A percentile compares a stretch with the other conserved stretches of the same genome.
These are phyloP conservation scores for Diutina ranongensis DNA, from an alignment of 1,139 yeast genomes.

Conservation along the genomic window DNA sequence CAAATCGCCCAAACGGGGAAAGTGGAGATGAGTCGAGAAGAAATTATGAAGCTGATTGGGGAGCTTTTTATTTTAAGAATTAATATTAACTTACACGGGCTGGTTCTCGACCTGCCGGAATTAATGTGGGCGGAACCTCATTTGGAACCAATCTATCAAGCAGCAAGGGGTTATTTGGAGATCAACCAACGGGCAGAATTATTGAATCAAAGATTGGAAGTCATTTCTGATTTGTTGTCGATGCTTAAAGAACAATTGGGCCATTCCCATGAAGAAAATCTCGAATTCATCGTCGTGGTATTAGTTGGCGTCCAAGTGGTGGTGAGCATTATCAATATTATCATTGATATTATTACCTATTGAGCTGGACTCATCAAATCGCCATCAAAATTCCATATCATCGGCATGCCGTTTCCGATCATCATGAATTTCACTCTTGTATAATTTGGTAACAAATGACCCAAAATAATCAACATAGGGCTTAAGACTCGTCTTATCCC, in stretches of 20 bases:
- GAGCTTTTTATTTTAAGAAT: slow-evolving; percentile 86
- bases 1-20: slow-evolving; percentile 92
- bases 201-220: slow-evolving; percentile 84
- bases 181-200: slow-evolving; percentile 87
- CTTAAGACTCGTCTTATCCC: slow-evolving; percentile 59
- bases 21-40: slow-evolving; percentile 87
- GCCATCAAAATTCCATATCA: neutral
- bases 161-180: slow-evolving; percentile 88
- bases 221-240: slow-evolving; percentile 81
- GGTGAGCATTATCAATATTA: slow-evolving; percentile 69
- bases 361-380: slow-evolving; percentile 5
- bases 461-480: slow-evolving; percentile 68
- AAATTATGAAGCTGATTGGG: slow-evolving; percentile 93
- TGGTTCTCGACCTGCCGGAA: slow-evolving; percentile 92
- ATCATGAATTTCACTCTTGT: slow-evolving; percentile 39
- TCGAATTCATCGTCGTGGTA: slow-evolving; percentile 88
- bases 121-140: slow-evolving; percentile 99
- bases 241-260: slow-evolving; percentile 96
- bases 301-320: slow-evolving; percentile 86
- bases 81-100: slow-evolving; percentile 86
- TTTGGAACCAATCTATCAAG: slow-evolving; percentile 91
- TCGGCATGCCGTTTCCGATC: slow-evolving; percentile 30
- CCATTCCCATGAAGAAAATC: slow-evolving; percentile 80
- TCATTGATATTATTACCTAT: slow-evolving; percentile 24
- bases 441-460: slow-evolving; percentile 44